Conservation (phyloP, 352 stramenopile species). For the Peronospora destructor region DNA sequence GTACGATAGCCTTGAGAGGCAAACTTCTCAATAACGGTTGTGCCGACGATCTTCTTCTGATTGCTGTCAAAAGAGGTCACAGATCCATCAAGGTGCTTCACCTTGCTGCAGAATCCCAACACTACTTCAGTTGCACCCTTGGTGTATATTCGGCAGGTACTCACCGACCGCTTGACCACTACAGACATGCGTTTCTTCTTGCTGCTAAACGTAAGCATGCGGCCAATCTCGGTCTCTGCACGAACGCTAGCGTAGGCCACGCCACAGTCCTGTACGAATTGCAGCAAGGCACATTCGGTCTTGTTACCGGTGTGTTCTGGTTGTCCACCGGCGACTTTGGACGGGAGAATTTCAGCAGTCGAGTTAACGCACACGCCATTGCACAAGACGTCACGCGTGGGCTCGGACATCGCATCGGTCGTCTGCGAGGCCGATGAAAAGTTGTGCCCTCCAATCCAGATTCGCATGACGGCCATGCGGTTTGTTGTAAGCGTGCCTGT, state of each 20-base stretch:
- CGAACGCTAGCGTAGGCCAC: conserved; percentile 55
- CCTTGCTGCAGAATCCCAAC: conserved; percentile 56
- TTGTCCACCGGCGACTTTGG: conserved; percentile 42
- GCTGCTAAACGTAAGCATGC: conserved; percentile 82
- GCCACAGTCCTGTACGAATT: conserved; percentile 63
- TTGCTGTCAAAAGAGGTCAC: conserved; percentile 38
- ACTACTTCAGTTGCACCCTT: conserved; percentile 76
- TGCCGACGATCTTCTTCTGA: conserved; percentile 62
- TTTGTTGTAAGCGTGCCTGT: conserved; percentile 96
- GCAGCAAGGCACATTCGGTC: conserved; percentile 68
- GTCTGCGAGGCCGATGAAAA: conserved; percentile 46
- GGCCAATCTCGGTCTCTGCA: conserved; percentile 41
- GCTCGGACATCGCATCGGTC: conserved; percentile 49
- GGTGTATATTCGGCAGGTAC: conserved; percentile 61
- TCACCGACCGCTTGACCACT: conserved; percentile 41
- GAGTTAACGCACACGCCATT: conserved; percentile 69
- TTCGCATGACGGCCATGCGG: conserved; percentile 92
- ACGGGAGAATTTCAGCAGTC: conserved; percentile 58
- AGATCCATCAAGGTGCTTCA: conserved; percentile 60
- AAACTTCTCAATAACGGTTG: conserved; percentile 67
- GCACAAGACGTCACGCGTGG: conserved; percentile 59
- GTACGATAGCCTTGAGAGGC: conserved; percentile 79
- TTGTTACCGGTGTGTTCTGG: conserved; percentile 80
- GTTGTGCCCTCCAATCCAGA: conserved; percentile 66
- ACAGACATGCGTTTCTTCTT: conserved; percentile 83